phyloP scores from a whole-genome alignment of 2,329 filamentous ascomycete species.

The Exophiala alcalophila region DNA sequence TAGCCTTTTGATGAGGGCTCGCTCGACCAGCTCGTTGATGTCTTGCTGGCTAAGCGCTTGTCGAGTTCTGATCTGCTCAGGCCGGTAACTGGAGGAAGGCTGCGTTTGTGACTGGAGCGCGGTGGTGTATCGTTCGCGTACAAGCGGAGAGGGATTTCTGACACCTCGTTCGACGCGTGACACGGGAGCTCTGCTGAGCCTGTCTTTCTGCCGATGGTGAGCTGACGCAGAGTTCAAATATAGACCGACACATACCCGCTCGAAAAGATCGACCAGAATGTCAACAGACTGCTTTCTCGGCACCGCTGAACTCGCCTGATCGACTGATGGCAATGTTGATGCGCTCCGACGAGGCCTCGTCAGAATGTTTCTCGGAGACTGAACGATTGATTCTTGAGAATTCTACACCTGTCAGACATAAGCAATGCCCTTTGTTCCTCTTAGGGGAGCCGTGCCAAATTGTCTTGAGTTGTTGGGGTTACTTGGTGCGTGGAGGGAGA shows the following conservation, averaged over 20 bases:
- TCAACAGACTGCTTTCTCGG: constrained; percentile 17
- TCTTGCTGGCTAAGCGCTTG: constrained; percentile 7
- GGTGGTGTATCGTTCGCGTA: constrained; percentile 16
- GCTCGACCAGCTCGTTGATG: constrained; percentile 8
- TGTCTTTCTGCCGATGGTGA: constrained; percentile 17
- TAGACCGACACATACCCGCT: constrained; percentile 25
- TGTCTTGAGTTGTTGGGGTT: too few species aligned
- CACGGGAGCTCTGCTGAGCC: constrained; percentile 12
- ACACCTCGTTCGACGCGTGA: constrained; percentile 5
- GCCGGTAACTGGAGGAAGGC: constrained; percentile 9
- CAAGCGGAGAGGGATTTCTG: constrained; percentile 18
- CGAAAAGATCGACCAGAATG: constrained; percentile 19
- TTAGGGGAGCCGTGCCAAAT: constrained; percentile 7
- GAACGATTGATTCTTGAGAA: constrained; percentile 1
- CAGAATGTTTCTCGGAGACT: constrained; percentile 1
- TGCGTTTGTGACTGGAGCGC: constrained; percentile 17
- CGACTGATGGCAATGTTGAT: not conserved
- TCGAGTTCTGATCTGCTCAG: constrained; percentile 2
- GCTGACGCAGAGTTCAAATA: not conserved
- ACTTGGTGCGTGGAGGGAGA: too few species aligned
- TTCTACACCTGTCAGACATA: constrained; percentile 25
- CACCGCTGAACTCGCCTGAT: not conserved
- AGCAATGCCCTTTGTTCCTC: constrained; percentile 3
- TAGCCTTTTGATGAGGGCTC: constrained; percentile 9
- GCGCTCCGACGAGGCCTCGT: not conserved